These are phyloP conservation scores for Hydrangea macrophylla DNA, from an alignment of 148 eudicot genomes.

Conservation along the genomic window DNA sequence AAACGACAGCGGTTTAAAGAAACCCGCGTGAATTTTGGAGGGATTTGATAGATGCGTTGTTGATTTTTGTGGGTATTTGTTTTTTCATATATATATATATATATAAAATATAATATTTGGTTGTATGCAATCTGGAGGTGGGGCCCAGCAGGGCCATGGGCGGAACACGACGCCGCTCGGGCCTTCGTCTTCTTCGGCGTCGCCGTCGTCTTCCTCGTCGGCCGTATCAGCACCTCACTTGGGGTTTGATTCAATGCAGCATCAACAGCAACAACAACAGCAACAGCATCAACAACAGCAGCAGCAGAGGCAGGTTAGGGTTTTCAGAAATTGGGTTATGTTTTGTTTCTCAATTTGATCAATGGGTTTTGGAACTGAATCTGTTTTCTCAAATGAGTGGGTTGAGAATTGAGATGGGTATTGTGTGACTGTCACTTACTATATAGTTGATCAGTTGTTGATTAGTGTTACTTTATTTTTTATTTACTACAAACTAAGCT, in stretches of 20 bases:
- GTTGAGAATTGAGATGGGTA: neutral
- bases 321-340: constrained; percentile 8
- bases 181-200: constrained; percentile 54
- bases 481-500: constrained; percentile 1
- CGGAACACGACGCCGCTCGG: constrained; percentile 49
- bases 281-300: constrained; percentile 43
- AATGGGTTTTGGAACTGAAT: neutral
- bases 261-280: constrained; percentile 44
- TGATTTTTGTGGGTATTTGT: constrained; percentile 1
- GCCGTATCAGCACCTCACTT: constrained; percentile 53
- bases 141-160: constrained; percentile 65
- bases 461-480: neutral
- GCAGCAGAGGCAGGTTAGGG: constrained; percentile 56
- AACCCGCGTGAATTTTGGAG: constrained; percentile 30
- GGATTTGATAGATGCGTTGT: constrained; percentile 4
- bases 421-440: neutral
- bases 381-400: constrained; percentile 4
- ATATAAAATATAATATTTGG: too few relatives aligned
- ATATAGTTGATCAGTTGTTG: constrained; percentile 4
- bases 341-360: neutral
- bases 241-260: constrained; percentile 71
- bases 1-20: constrained; percentile 16
- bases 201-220: constrained; percentile 86
- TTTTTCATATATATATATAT: neutral
- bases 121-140: constrained; percentile 86